phyloP scores from a whole-genome alignment of 331 rosid species.

The Arachis monticola region DNA sequence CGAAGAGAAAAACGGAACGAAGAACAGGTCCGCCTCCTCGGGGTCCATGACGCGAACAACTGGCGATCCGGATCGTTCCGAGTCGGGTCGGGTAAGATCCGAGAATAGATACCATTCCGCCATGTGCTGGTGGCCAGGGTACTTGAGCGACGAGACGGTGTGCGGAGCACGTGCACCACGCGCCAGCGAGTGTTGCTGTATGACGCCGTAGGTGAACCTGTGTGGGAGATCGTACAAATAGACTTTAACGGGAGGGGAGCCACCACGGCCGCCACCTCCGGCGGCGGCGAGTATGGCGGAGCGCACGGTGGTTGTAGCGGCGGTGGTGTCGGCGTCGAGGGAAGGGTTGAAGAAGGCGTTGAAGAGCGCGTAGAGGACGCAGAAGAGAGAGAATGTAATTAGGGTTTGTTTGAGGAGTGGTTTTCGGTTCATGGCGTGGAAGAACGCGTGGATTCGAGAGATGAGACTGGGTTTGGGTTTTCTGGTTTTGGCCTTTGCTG shows the following conservation, averaged over 20 bases:
- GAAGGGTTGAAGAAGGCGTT: slow-evolving; percentile 57
- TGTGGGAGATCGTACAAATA: slow-evolving; percentile 78
- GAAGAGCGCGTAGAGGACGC: slow-evolving; percentile 63
- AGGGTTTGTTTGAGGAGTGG: slow-evolving; percentile 66
- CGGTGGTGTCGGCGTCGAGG: slow-evolving; percentile 44
- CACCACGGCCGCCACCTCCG: neutral
- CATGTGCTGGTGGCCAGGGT: slow-evolving; percentile 99
- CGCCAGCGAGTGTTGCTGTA: slow-evolving; percentile 69
- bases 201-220: slow-evolving; percentile 72
- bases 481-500: slow-evolving; percentile 27
- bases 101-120: slow-evolving; percentile 84
- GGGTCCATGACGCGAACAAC: slow-evolving; percentile 69
- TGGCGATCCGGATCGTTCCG: slow-evolving; percentile 62
- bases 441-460: slow-evolving; percentile 3
- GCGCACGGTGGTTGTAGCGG: slow-evolving; percentile 33
- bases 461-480: slow-evolving; percentile 33
- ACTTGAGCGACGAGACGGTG: slow-evolving; percentile 49
- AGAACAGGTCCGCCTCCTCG: slow-evolving; percentile 84
- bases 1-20: slow-evolving; percentile 91
- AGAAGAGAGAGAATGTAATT: slow-evolving; percentile 45
- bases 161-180: slow-evolving; percentile 58
- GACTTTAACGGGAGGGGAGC: slow-evolving; percentile 41
- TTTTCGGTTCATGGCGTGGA: slow-evolving; percentile 64
- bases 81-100: slow-evolving; percentile 59
- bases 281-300: slow-evolving; percentile 30